phyloP scores from a whole-genome alignment of 768 basidiomycete species.

The Tulasnella sp. region DNA sequence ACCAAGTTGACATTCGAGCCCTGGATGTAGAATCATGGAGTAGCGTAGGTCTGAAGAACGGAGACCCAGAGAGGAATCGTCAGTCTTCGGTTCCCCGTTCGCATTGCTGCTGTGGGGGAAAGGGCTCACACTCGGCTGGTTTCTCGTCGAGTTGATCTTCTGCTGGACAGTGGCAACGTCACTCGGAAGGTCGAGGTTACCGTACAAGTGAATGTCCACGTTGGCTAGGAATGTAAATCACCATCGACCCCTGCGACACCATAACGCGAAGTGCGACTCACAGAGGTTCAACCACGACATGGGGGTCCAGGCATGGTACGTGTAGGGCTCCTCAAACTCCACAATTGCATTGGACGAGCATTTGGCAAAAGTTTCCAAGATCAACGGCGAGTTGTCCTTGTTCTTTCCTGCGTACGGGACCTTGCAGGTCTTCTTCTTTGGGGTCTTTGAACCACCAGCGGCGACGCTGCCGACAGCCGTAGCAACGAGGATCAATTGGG shows the following conservation, averaged over 20 bases:
- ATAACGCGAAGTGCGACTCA: too few relatives aligned
- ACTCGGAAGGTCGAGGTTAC: constrained; percentile 45
- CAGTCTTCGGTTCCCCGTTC: neutral
- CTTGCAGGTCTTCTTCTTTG: constrained; percentile 21
- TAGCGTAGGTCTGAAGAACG: constrained; percentile 35
- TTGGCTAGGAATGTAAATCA: too few relatives aligned
- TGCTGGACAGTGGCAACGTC: constrained; percentile 44
- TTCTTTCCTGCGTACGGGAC: constrained; percentile 22
- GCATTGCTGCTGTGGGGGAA: neutral
- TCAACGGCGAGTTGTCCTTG: constrained; percentile 39
- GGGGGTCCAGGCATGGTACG: constrained; percentile 42
- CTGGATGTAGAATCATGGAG: constrained; percentile 47
- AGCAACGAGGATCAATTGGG: neutral
- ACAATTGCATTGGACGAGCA: constrained; percentile 39
- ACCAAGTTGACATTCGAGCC: constrained; percentile 43
- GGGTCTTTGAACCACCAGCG: neutral
- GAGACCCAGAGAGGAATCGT: neutral
- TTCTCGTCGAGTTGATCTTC: constrained; percentile 40
- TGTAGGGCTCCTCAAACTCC: constrained; percentile 36
- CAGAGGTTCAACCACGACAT: constrained; percentile 37
- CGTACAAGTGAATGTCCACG: constrained; percentile 43
- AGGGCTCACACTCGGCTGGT: constrained; percentile 40
- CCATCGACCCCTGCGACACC: too few relatives aligned
- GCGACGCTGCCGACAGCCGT: neutral
- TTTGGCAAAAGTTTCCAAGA: constrained; percentile 39